These are phyloP conservation scores for Cystobasidium sp. DNA, from an alignment of 1,284 basidiomycete species.

Conservation along the genomic window DNA sequence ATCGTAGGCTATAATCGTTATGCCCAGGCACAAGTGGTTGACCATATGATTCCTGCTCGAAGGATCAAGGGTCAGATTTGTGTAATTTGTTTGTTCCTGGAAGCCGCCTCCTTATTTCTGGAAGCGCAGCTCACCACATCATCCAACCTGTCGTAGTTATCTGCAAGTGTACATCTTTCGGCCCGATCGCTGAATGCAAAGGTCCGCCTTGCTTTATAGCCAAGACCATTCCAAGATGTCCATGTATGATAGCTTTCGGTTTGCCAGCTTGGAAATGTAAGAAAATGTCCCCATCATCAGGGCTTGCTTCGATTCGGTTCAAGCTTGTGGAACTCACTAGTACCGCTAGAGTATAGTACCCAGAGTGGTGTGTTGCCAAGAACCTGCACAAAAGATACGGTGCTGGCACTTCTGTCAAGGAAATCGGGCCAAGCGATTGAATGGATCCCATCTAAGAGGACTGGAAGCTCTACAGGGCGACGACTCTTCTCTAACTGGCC, in stretches of 20 bases:
- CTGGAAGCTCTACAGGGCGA: not conserved
- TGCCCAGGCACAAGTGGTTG: constrained; percentile 70
- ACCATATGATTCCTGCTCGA: constrained; percentile 70
- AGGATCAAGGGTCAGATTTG: constrained; percentile 65
- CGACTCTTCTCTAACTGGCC: constrained; percentile 55
- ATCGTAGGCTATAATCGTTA: constrained; percentile 80
- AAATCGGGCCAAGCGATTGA: constrained; percentile 6
- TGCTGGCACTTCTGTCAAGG: constrained; percentile 27
- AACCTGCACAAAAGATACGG: constrained; percentile 52
- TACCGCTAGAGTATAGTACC: constrained; percentile 86
- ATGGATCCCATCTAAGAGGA: not conserved
- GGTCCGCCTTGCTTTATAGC: constrained; percentile 80
- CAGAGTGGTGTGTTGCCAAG: constrained; percentile 76
- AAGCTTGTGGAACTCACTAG: constrained; percentile 64
- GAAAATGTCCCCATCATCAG: constrained; percentile 6
- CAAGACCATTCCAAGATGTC: constrained; percentile 84
- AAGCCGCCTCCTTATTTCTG: too few relatives aligned
- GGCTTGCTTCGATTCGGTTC: too few relatives aligned
- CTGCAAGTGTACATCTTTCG: constrained; percentile 15
- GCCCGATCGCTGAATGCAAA: constrained; percentile 70
- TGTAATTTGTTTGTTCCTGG: constrained; percentile 52
- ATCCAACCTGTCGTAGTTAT: constrained; percentile 54
- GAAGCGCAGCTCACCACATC: constrained; percentile 54
- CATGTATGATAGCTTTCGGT: constrained; percentile 68
- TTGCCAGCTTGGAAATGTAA: constrained; percentile 50